Conservation (phyloP, 345 rosid species). For the Euphorbia lathyris region DNA sequence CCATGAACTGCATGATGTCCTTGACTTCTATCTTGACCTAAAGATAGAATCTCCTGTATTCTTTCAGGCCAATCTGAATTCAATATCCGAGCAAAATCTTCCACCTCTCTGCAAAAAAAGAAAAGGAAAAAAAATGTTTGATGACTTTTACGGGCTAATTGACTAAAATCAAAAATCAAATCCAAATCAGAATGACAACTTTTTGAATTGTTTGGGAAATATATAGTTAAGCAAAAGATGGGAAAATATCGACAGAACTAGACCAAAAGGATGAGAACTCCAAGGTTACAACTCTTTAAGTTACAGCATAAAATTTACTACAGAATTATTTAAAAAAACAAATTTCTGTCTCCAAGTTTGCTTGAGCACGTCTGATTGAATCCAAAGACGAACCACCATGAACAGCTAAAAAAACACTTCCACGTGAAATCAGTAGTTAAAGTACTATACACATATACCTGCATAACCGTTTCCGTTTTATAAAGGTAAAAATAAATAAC, state of each 20-base stretch:
- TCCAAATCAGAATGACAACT: neutral
- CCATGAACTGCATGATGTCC: constrained; percentile 15
- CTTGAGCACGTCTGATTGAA: neutral
- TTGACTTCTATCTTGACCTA: constrained; percentile 20
- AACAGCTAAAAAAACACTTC: neutral
- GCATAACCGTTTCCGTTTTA: neutral
- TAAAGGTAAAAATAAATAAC: neutral
- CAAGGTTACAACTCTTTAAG: neutral
- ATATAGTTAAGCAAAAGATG: neutral
- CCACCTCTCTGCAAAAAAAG: constrained; percentile 26
- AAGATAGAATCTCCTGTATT: constrained; percentile 28
- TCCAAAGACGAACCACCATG: neutral
- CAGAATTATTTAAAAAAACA: no score
- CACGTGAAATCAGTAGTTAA: neutral
- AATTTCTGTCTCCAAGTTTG: neutral
- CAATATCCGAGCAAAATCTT: constrained; percentile 32
- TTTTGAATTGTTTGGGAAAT: neutral
- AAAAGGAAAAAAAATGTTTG: neutral
- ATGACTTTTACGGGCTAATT: neutral
- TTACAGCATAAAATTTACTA: no score
- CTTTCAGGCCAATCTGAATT: constrained; percentile 35
- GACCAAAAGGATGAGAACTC: neutral
- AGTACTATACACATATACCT: neutral
- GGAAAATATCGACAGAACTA: neutral
- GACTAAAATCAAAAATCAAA: neutral